Percentiles rank a stretch among this genome's conserved stretches.
phyloP scores from a whole-genome alignment of 371 early-diverging fungal genomes.

The Mucor saturninus region DNA sequence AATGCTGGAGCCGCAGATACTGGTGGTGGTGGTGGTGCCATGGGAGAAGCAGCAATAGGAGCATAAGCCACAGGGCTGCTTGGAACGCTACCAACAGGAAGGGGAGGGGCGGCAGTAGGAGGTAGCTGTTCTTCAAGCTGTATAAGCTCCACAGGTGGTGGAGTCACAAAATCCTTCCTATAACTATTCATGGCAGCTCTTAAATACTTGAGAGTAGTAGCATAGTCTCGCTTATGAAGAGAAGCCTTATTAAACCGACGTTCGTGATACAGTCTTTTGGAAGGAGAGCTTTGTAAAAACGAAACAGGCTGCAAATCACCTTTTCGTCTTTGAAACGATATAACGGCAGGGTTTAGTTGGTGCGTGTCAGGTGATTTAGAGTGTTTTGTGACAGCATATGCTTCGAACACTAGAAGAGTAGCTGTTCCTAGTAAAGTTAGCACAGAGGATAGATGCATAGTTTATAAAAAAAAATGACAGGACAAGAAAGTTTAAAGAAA shows the following conservation, averaged over 20 bases:
- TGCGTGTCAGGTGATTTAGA: background rate
- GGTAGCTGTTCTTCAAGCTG: conserved; percentile 4
- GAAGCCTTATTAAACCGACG: background rate
- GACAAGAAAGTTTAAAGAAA: background rate
- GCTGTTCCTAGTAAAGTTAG: background rate
- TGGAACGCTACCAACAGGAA: background rate
- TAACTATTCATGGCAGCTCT: conserved; percentile 12
- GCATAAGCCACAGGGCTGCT: background rate
- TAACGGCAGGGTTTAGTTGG: background rate
- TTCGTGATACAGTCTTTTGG: background rate
- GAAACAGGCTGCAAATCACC: conserved; percentile 2
- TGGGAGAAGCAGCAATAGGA: no score
- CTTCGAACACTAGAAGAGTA: background rate
- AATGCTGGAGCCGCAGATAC: background rate
- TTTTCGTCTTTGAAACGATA: background rate
- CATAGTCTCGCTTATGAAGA: conserved; percentile 7
- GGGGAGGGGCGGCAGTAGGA: background rate
- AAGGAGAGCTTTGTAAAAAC: background rate
- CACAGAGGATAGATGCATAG: conserved; percentile 3
- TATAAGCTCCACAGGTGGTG: conserved; percentile 4
- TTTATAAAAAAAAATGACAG: background rate
- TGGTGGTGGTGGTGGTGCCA: background rate
- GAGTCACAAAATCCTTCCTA: background rate
- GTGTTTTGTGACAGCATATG: background rate
- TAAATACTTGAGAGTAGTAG: conserved; percentile 6